These are phyloP conservation scores for Alternaria rosae DNA, from an alignment of 2,329 filamentous ascomycete genomes.

Conservation along the genomic window DNA sequence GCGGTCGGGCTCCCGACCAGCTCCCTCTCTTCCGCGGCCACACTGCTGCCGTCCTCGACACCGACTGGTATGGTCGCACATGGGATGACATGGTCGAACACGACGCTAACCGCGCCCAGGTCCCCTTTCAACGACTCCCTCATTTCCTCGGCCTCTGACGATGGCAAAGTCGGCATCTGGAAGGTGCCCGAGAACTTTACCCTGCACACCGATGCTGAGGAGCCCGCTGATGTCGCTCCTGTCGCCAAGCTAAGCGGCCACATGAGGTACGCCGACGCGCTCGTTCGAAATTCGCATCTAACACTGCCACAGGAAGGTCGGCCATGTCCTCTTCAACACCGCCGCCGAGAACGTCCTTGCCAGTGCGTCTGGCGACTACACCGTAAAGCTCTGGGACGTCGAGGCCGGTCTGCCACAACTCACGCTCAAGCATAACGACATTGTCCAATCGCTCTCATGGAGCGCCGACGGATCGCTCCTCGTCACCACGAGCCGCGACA, in stretches of 20 bases:
- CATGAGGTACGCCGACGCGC: constrained; percentile 68
- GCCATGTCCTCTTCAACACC: constrained; percentile 97
- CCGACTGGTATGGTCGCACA: constrained; percentile 75
- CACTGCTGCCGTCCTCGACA: constrained; percentile 94
- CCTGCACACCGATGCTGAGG: constrained; percentile 82
- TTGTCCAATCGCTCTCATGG: constrained; percentile 96
- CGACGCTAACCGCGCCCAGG: constrained; percentile 59
- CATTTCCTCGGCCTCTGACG: constrained; percentile 92
- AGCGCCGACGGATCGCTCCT: constrained; percentile 86
- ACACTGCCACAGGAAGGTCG: constrained; percentile 76
- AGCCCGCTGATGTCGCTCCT: constrained; percentile 81
- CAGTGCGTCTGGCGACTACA: constrained; percentile 93
- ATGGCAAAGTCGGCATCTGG: constrained; percentile 97
- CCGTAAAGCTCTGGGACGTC: constrained; percentile 95
- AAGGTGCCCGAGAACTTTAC: constrained; percentile 89
- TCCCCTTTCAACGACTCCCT: constrained; percentile 95
- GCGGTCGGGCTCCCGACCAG: constrained; percentile 87
- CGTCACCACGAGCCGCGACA: constrained; percentile 94
- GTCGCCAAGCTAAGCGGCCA: constrained; percentile 85
- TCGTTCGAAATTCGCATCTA: constrained; percentile 14
- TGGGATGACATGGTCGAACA: background rate
- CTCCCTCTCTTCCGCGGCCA: constrained; percentile 96
- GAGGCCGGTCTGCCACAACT: constrained; percentile 76
- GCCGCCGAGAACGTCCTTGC: constrained; percentile 94
- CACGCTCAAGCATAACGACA: constrained; percentile 84